Base-by-base conservation (phyloP, 2,329 filamentous ascomycete genomes). In the Fusarium papillatum region DNA sequence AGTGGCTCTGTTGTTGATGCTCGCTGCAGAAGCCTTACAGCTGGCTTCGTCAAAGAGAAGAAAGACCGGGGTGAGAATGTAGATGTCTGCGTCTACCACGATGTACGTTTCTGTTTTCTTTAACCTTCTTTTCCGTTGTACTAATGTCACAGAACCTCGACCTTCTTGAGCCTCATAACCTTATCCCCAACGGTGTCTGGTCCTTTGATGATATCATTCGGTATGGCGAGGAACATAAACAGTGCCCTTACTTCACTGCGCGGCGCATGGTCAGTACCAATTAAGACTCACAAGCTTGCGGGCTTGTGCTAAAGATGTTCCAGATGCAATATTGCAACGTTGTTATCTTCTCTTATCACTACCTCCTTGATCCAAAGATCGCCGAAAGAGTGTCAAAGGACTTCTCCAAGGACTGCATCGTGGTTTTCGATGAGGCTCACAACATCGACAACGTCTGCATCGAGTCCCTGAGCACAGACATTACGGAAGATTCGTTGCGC, bases 371-470 rank as follows among this genome's bases (percentile, higher is more conserved):
- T 80, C 97, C 97, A 4, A 99, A 99, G 83, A 99, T 99, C 80
- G 97, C 97, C 16, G 97, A 99, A 82, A 87, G 96, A 69, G 96
- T 98, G 3, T 98, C 97, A 0, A 95, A 94, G 83, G 97, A 99
- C 81, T 91, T 99, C 14, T 98, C 97, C 0, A 98, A 98, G 79
- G 97, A 99, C 83, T 98, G 96, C 83, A 99, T 99, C 64, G 95
- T 99, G 24, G 97, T 99, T 5, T 99, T 99, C 76, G 97, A 99
- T 81, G 97, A 99, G 84, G 97, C 97, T 17, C 97, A 99, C 86
- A 99, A 99, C 81, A 99, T 99, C 79, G 97, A 99, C 88, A 99
- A 99, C 82, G 97, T 99, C 70, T 99, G 97, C 83, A 99, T 99
- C 77, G 97, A 99, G 82, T 96, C 97, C 3, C 87, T 98, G 16